Percentiles rank a stretch among this genome's conserved stretches.
These are phyloP conservation scores for Penicillium atrosanguineum DNA, from an alignment of 495 filamentous ascomycete species.

Conservation along the genomic window DNA sequence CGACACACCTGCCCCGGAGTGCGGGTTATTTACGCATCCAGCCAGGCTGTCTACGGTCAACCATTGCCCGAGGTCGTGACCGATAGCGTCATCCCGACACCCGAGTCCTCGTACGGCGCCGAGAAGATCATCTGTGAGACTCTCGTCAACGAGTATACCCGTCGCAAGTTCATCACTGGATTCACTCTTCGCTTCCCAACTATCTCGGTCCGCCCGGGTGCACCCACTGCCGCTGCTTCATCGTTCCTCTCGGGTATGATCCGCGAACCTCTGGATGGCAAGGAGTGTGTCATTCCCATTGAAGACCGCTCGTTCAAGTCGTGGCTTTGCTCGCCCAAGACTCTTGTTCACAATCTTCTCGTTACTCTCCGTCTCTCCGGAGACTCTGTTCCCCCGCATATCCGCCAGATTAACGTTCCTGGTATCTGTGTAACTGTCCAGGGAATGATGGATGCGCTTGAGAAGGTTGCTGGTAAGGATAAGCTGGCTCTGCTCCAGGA, in stretches of 20 bases:
- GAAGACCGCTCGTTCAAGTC: conserved; percentile 57
- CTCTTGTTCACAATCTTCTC: conserved; percentile 62
- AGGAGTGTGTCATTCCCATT: conserved; percentile 62
- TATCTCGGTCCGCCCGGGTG: conserved; percentile 66
- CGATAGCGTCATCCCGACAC: conserved; percentile 60
- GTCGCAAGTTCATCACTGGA: conserved; percentile 62
- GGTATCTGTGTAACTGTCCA: conserved; percentile 67
- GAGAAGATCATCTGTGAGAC: conserved; percentile 73
- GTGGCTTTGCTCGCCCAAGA: conserved; percentile 63
- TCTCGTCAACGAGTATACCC: conserved; percentile 68
- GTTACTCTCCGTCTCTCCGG: conserved; percentile 53
- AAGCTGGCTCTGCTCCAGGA: conserved; percentile 59
- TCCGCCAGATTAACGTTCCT: conserved; percentile 65
- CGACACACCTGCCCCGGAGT: conserved; percentile 54
- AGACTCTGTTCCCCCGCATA: conserved; percentile 50
- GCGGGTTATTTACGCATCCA: conserved; percentile 60
- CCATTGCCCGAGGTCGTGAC: conserved; percentile 49
- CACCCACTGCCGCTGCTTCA: conserved; percentile 65
- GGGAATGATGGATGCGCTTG: conserved; percentile 70
- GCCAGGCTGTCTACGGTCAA: conserved; percentile 57
- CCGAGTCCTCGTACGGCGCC: conserved; percentile 67
- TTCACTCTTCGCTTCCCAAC: conserved; percentile 69
- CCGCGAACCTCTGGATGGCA: conserved; percentile 56
- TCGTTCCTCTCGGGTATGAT: conserved; percentile 71
- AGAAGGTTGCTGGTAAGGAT: conserved; percentile 63